Conservation (phyloP, 371 early-diverging fungal genomes). For the Chytridium lagenaria region DNA sequence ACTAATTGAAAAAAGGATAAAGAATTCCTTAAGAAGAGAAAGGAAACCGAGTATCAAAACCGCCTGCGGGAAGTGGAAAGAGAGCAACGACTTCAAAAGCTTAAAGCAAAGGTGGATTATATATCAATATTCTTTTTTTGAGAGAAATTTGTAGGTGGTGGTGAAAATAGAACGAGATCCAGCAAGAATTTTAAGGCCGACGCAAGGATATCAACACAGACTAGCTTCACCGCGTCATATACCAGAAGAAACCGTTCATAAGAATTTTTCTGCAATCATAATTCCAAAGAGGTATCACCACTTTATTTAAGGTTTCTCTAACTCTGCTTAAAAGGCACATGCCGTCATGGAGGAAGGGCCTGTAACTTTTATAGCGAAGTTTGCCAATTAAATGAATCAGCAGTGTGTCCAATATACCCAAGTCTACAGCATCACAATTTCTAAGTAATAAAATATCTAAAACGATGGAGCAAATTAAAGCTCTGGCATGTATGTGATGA, state of each 20-base stretch:
- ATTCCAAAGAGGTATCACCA: slow-evolving; percentile 27
- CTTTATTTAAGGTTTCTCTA: not conserved
- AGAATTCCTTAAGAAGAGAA: slow-evolving; percentile 23
- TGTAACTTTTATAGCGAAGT: too few relatives aligned
- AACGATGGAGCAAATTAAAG: too few relatives aligned
- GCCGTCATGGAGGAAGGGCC: slow-evolving; percentile 20
- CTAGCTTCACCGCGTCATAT: slow-evolving; percentile 14
- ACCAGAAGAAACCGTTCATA: not conserved
- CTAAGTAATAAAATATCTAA: too few relatives aligned
- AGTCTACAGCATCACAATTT: too few relatives aligned
- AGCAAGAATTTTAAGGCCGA: slow-evolving; percentile 30
- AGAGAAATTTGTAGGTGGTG: slow-evolving; percentile 15
- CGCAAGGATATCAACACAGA: slow-evolving; percentile 30
- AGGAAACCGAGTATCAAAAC: slow-evolving; percentile 15
- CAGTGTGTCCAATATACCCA: too few relatives aligned
- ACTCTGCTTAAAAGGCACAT: slow-evolving; percentile 9
- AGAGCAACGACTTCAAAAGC: slow-evolving; percentile 23
- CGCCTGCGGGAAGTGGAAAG: slow-evolving; percentile 18
- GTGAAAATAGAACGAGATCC: slow-evolving; percentile 28
- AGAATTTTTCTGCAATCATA: not conserved
- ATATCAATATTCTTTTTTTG: not conserved
- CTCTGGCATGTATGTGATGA: too few relatives aligned
- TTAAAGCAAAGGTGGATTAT: slow-evolving; percentile 17
- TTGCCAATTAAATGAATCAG: too few relatives aligned
- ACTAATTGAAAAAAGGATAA: slow-evolving; percentile 19